Percentiles rank a stretch among this genome's conserved stretches.
Conservation (phyloP, 805 yeast genomes). For the Pichia cephalocereana region DNA sequence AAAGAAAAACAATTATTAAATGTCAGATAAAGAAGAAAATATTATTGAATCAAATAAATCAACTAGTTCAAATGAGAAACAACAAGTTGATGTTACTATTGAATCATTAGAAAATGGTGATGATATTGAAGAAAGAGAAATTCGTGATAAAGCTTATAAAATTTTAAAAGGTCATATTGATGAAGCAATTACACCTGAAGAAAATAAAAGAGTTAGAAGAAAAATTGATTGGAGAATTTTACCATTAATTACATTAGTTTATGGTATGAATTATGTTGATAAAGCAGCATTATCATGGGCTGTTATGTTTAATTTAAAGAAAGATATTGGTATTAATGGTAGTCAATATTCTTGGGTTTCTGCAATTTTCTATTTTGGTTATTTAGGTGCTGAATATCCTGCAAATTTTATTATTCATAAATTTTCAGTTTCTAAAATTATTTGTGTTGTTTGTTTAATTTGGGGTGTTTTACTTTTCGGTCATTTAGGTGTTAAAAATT, state of each 20-base stretch:
- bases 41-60: neutral
- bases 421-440: constrained; percentile 23
- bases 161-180: constrained; percentile 15
- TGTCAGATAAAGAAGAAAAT: neutral
- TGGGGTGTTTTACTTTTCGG: constrained; percentile 30
- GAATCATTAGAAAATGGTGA: constrained; percentile 1
- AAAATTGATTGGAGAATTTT: constrained; percentile 26
- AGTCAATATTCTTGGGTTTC: constrained; percentile 36
- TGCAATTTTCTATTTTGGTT: constrained; percentile 40
- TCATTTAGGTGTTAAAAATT: constrained; percentile 35
- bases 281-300: constrained; percentile 43
- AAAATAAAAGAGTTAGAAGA: constrained; percentile 19
- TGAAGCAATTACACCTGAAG: constrained; percentile 15
- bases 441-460: constrained; percentile 20
- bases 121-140: constrained; percentile 10
- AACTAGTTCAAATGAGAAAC: neutral
- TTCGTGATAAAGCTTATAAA: constrained; percentile 14
- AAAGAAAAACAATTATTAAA: neutral
- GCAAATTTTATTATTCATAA: constrained; percentile 35
- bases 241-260: constrained; percentile 16
- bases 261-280: constrained; percentile 33
- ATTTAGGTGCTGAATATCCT: constrained; percentile 38
- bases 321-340: constrained; percentile 34
- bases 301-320: constrained; percentile 37
- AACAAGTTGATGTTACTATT: neutral